phyloP scores from a whole-genome alignment of 345 rosid genomes.

The Streptanthus diversifolius region DNA sequence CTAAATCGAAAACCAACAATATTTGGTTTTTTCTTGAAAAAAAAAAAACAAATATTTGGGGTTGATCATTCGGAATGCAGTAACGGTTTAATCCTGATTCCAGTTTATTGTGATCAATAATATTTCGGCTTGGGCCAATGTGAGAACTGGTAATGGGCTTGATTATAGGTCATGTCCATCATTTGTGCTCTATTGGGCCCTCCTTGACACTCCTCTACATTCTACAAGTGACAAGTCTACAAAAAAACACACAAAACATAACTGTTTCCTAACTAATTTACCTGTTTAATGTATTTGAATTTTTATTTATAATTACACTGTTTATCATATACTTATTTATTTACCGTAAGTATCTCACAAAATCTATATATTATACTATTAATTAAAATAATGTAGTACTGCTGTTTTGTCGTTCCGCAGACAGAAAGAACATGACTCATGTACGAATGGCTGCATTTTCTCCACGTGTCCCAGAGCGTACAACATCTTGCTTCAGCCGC shows the following conservation, averaged over 20 bases:
- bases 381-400: not conserved
- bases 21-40: too few relatives aligned
- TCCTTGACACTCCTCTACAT: not conserved
- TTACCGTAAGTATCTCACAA: not conserved
- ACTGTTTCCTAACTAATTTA: not conserved
- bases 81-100: not conserved
- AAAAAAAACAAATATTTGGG: not conserved
- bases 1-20: too few relatives aligned
- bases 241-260: not conserved
- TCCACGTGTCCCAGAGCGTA: slow-evolving; percentile 24
- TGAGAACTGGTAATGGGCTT: not conserved
- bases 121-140: not conserved
- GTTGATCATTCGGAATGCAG: not conserved
- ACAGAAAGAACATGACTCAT: slow-evolving; percentile 31
- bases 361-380: not conserved
- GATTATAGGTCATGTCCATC: not conserved
- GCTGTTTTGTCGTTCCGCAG: not conserved
- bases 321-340: not conserved
- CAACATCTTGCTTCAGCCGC: slow-evolving; percentile 4
- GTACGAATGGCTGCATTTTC: slow-evolving; percentile 22
- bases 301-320: not conserved
- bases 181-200: not conserved
- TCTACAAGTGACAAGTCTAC: too few relatives aligned
- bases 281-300: not conserved
- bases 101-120: not conserved